These are phyloP conservation scores for Pseudogymnoascus sp. DNA, from an alignment of 2,329 filamentous ascomycete genomes.

Conservation along the genomic window DNA sequence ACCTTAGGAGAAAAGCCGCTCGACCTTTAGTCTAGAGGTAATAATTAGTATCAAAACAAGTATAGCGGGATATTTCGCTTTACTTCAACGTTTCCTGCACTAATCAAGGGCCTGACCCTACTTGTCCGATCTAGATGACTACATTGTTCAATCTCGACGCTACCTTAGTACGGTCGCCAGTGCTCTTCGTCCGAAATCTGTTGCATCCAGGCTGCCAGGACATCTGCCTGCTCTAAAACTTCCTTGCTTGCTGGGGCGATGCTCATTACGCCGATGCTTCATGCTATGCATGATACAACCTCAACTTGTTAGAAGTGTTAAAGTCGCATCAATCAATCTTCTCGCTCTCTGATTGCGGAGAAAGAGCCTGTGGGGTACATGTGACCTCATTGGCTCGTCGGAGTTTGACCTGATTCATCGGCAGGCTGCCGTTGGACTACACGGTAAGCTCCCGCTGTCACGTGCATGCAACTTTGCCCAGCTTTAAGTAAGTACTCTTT, in stretches of 20 bases:
- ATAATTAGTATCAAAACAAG: slow-evolving; percentile 5
- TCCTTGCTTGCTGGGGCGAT: not conserved
- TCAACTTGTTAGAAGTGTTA: not conserved
- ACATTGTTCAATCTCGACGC: slow-evolving; percentile 6
- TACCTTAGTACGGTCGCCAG: slow-evolving; percentile 1
- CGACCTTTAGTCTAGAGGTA: not conserved
- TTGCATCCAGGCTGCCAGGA: slow-evolving; percentile 2
- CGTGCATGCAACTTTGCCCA: slow-evolving; percentile 4
- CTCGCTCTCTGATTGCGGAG: slow-evolving; percentile 2
- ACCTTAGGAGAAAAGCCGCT: slow-evolving; percentile 5
- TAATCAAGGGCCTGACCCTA: slow-evolving; percentile 5
- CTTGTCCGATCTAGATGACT: slow-evolving; percentile 4
- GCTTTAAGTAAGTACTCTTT: too few species aligned
- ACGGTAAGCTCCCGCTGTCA: not conserved
- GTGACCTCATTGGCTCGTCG: slow-evolving; percentile 7
- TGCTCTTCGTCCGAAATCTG: slow-evolving; percentile 1
- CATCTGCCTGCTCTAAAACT: not conserved
- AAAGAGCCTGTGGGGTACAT: slow-evolving; percentile 6
- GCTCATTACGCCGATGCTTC: not conserved
- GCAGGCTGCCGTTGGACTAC: not conserved
- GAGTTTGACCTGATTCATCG: not conserved
- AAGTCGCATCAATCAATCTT: slow-evolving; percentile 1
- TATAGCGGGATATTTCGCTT: not conserved
- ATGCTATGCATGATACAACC: slow-evolving; percentile 3
- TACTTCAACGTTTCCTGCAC: slow-evolving; percentile 6